A percentile compares a stretch with the other conserved stretches of the same genome.
phyloP scores from a whole-genome alignment of 164 flowering plant genomes.

The Tetrastigma voinierianum region DNA sequence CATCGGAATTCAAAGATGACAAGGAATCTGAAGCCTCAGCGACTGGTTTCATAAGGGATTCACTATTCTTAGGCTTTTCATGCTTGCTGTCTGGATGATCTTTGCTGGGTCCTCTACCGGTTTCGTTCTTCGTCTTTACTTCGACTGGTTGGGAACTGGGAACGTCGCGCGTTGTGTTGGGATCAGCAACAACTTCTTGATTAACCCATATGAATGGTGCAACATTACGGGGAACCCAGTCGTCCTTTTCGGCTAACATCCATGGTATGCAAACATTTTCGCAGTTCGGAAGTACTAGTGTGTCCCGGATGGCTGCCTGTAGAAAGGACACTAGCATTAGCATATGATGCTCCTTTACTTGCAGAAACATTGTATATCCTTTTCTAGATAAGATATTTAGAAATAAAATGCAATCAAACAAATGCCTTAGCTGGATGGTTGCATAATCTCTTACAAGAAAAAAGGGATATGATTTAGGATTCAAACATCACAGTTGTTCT shows the following conservation, averaged over 20 bases:
- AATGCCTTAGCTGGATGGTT: too few relatives aligned
- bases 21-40: conserved; percentile 16
- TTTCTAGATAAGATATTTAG: too few relatives aligned
- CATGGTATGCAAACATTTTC: conserved; percentile 75
- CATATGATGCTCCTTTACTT: background rate
- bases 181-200: conserved; percentile 43
- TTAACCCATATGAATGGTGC: conserved; percentile 81
- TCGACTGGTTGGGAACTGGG: conserved; percentile 26
- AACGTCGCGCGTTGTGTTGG: conserved; percentile 22
- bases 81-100: conserved; percentile 24
- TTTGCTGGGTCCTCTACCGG: conserved; percentile 14
- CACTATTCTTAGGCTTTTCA: conserved; percentile 23
- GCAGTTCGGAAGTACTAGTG: conserved; percentile 87
- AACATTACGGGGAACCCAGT: conserved; percentile 72
- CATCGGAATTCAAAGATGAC: conserved; percentile 13
- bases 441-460: too few relatives aligned
- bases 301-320: conserved; percentile 84
- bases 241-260: conserved; percentile 94
- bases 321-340: conserved; percentile 17
- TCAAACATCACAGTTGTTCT: too few relatives aligned
- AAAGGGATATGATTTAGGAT: too few relatives aligned
- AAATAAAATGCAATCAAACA: too few relatives aligned
- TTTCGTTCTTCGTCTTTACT: conserved; percentile 21
- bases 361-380: too few relatives aligned
- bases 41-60: conserved; percentile 11